These are phyloP conservation scores for Piper longum DNA, from an alignment of 164 flowering plant genomes.

Conservation along the genomic window DNA sequence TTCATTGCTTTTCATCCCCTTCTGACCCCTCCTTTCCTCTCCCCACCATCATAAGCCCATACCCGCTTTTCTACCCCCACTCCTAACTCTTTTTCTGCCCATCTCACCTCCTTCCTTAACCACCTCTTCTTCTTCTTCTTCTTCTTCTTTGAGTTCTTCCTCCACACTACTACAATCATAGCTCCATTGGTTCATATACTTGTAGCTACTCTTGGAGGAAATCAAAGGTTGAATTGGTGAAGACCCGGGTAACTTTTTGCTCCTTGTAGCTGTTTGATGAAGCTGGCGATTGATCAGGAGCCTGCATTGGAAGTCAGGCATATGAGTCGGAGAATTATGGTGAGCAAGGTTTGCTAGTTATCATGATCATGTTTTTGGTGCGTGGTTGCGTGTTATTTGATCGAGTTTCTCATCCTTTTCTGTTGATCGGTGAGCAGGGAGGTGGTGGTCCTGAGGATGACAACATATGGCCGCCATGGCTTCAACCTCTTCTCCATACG, in stretches of 20 bases:
- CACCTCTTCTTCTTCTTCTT: too few species aligned
- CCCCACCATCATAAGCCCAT: too few species aligned
- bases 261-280: constrained; percentile 6
- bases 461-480: constrained; percentile 86
- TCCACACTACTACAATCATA: too few species aligned
- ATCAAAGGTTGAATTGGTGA: not conserved
- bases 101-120: too few species aligned
- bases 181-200: too few species aligned
- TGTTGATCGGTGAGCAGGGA: too few species aligned
- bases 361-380: not conserved
- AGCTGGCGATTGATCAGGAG: constrained; percentile 89
- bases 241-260: not conserved
- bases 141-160: too few species aligned
- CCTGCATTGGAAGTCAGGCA: constrained; percentile 55
- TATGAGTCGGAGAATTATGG: constrained; percentile 60
- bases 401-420: too few species aligned
- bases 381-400: not conserved
- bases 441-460: constrained; percentile 21
- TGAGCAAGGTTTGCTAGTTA: constrained; percentile 7
- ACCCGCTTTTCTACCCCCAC: too few species aligned
- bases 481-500: constrained; percentile 51
- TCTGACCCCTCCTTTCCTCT: too few species aligned
- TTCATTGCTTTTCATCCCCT: too few species aligned
- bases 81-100: too few species aligned
- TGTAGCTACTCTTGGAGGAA: not conserved